Evolutionary conservation across 371 early-diverging fungal genomes (phyloP), one percentile per base, ranked within the genome.

Genomic region (Chytridium lagenaria): DNA sequence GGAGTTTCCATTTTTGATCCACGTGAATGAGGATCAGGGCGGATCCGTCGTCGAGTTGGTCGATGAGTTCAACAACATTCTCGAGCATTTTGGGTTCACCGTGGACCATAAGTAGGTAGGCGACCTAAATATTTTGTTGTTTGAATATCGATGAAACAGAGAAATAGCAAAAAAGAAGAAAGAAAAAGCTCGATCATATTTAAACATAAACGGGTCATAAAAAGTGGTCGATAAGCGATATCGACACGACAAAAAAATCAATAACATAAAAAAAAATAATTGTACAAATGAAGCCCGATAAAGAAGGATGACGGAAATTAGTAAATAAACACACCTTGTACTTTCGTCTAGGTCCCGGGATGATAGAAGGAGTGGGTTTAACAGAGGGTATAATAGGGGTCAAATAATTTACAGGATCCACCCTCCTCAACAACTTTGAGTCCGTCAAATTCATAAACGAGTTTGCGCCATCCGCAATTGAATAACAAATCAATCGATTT

Each of bases 21-120:
- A 84, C 75, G 69, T 84, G 85, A 50, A 84, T 68, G 22, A 84
- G 72, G 68, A 82, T 70, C 16, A 82, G 33, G 44, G 82, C 78
- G 15, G 39, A 28, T 1, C 79, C 80, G 69, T 82, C 83, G 77
- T 82, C 80, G 23, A 84, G 76, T 15, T 63, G 59, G 22, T 80
- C 76, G 51, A 84, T 61, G 5, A 78, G 44, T 3, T 36, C 38
- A 36, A 26, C 50, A 2, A 71, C 39, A 59, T 19, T 49, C 33
- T 33, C 51, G 1, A 67, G 64, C 22, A 5, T 31, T 12, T 38
- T 33, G 7, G 51, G 28, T 0, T 63, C 49, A 16, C 82, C 80
- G 64, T 84, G 82, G 2, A 78, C 67, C 80, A 81, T 80, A 55
- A 84, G 34, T 15, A 84, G 68, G 69, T 77, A 84, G 1, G 84